phyloP scores from a whole-genome alignment of 2,329 filamentous ascomycete genomes.

The Microcera coccophila region DNA sequence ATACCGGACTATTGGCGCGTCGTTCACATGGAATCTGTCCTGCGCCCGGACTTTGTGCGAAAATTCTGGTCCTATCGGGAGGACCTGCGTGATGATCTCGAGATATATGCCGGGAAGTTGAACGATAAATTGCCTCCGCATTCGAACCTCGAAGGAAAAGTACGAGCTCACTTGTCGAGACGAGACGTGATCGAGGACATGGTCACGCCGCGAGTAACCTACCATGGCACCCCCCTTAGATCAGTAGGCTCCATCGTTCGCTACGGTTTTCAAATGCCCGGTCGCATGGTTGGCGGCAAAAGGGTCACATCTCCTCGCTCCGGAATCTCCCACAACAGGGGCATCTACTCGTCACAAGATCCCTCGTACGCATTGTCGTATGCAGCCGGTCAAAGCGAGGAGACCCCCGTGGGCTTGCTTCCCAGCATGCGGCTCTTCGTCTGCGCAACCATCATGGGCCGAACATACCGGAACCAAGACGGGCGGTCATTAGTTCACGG shows the following conservation, averaged over 20 bases:
- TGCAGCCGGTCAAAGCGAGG: conserved; percentile 25
- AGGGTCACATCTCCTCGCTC: conserved; percentile 13
- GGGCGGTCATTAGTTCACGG: conserved; percentile 9
- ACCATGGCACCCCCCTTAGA: conserved; percentile 37
- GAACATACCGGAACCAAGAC: conserved; percentile 16
- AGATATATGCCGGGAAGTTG: conserved; percentile 2
- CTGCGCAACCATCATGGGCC: conserved; percentile 45
- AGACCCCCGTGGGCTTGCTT: conserved; percentile 29
- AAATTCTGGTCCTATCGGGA: conserved; percentile 29
- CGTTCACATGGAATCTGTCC: conserved; percentile 38
- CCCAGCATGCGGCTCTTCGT: conserved; percentile 41
- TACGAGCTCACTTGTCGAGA: conserved; percentile 4
- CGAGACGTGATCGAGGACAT: conserved; percentile 37
- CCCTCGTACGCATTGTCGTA: conserved; percentile 38
- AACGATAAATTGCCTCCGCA: conserved; percentile 12
- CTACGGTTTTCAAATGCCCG: conserved; percentile 40
- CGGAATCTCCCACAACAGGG: conserved; percentile 38
- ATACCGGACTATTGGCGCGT: conserved; percentile 23
- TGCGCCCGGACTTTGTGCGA: conserved; percentile 31
- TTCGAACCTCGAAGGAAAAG: conserved; percentile 8
- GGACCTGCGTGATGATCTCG: conserved; percentile 24
- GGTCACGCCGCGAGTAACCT: conserved; percentile 34
- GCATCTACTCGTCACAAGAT: conserved; percentile 44
- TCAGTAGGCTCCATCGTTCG: conserved; percentile 41
- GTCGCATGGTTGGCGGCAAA: conserved; percentile 17